Base-by-base conservation (phyloP, 805 yeast species). In the Middelhovenomyces tepae region DNA sequence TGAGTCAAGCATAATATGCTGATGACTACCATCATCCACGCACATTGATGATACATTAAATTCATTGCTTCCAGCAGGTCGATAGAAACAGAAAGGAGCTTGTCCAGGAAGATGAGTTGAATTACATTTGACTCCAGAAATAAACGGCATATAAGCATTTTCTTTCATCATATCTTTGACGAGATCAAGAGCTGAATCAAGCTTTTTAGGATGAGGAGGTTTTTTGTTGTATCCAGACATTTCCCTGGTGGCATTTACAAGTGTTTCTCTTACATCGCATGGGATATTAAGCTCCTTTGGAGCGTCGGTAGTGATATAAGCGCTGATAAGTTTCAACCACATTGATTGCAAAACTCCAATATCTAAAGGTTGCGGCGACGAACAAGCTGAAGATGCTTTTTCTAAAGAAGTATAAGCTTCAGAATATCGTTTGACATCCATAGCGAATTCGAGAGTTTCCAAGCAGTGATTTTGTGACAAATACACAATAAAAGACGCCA, bases 241-340 rank as follows among this genome's bases (percentile, higher is more conserved):
- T n/a, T n/a, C n/a, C n/a, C n/a, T n/a, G 7, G 15, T 28, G 29
- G 27, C 40, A 24, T 21, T 28, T 5, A 10, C 16, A n/a, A 55
- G 36, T 11, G 32, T 39, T 18, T 45, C 46, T n/a, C 57, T 44
- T 14, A 49, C 40, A 9, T 33, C 40, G 17, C 42, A 42, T 4
- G 60, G 53, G 19, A 56, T 36, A 21, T 55, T 55, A 22, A 55
- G 37, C 37, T 55, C 59, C 13, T 49, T 39, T 9, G 48, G 43
- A 9, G 56, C 30, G 33, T 48, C 46, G 6, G 34, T 32, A 18
- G 32, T 28, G 11, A 55, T 36, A 32, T 50, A 55, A 10, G 45
- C 39, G 17, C 37, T 42, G 27, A 53, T 36, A n/a, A 55, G 44
- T 13, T 47, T 40, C 16, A 38, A 35, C 60, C 56, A 54, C 15